A percentile compares a stretch with the other conserved stretches of the same genome.
These are phyloP conservation scores for Plasmodium chabaudi DNA, from an alignment of 169 alveolate species.

Conservation along the genomic window DNA sequence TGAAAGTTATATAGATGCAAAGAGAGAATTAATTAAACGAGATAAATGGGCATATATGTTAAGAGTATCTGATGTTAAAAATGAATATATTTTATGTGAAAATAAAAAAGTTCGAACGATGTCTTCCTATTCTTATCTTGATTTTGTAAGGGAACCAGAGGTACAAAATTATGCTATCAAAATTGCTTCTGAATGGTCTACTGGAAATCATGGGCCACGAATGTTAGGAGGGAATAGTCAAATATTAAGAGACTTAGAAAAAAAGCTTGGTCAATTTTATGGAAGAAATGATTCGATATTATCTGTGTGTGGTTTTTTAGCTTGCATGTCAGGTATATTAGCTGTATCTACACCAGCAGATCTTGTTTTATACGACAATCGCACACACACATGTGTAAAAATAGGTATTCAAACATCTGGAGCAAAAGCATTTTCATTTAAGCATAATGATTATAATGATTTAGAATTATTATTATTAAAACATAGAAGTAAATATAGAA, in stretches of 20 bases:
- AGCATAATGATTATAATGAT: slow-evolving; percentile 84
- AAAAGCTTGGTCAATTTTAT: slow-evolving; percentile 77
- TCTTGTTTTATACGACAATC: slow-evolving; percentile 77
- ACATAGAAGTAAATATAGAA: slow-evolving; percentile 72
- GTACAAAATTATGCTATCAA: slow-evolving; percentile 86
- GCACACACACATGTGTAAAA: slow-evolving; percentile 83
- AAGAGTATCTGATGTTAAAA: slow-evolving; percentile 78
- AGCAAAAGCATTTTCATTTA: slow-evolving; percentile 80
- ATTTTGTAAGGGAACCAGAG: slow-evolving; percentile 80
- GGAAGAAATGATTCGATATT: slow-evolving; percentile 85
- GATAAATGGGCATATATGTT: slow-evolving; percentile 84
- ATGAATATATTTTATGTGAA: slow-evolving; percentile 78
- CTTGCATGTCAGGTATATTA: slow-evolving; percentile 83
- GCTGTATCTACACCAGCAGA: slow-evolving; percentile 82
- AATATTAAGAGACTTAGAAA: slow-evolving; percentile 82
- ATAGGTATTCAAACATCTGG: slow-evolving; percentile 82
- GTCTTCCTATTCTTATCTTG: slow-evolving; percentile 84
- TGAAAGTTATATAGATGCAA: slow-evolving; percentile 82
- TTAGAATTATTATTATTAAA: slow-evolving; percentile 77
- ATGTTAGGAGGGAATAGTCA: slow-evolving; percentile 86
- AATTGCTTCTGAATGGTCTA: slow-evolving; percentile 82
- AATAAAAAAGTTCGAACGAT: slow-evolving; percentile 79
- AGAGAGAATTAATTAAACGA: slow-evolving; percentile 68
- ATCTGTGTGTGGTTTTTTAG: slow-evolving; percentile 83
- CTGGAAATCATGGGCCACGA: slow-evolving; percentile 88